Conservation (phyloP, 2,329 filamentous ascomycete species). For the Colletotrichum simmondsii region DNA sequence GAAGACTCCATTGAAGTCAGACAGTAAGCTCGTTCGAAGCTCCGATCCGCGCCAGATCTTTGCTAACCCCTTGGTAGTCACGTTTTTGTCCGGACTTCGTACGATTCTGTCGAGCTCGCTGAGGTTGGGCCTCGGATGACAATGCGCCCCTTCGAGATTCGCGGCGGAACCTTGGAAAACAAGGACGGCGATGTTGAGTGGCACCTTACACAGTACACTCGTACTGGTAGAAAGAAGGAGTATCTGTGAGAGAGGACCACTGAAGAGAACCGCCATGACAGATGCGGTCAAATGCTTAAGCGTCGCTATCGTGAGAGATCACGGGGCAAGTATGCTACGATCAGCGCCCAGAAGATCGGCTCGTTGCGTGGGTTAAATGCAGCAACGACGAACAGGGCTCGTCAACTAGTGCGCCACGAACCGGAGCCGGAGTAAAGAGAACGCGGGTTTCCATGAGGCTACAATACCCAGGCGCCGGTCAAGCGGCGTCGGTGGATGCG, state of each 20-base stretch:
- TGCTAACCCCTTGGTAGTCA: slow-evolving; percentile 41
- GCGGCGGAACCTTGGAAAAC: slow-evolving; percentile 90
- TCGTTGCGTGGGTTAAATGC: not conserved
- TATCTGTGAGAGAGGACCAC: slow-evolving; percentile 73
- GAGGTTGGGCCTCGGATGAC: slow-evolving; percentile 85
- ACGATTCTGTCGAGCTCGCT: slow-evolving; percentile 84
- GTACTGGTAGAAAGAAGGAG: slow-evolving; percentile 94
- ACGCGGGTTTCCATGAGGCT: not conserved
- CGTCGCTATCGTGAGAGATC: not conserved
- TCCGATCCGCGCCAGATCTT: not conserved
- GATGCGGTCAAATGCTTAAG: not conserved
- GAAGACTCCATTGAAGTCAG: slow-evolving; percentile 94
- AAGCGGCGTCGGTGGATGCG: not conserved
- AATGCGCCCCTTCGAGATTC: slow-evolving; percentile 90
- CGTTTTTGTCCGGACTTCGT: slow-evolving; percentile 93
- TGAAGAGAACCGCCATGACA: not conserved
- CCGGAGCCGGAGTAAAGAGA: not conserved
- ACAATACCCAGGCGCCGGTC: not conserved
- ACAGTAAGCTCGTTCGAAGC: slow-evolving; percentile 39
- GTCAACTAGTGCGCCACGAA: not conserved
- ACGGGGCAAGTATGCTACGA: not conserved
- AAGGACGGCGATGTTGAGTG: slow-evolving; percentile 97
- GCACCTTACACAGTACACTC: slow-evolving; percentile 94
- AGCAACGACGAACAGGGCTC: not conserved
- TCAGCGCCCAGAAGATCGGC: not conserved